These are phyloP conservation scores for Kentomonas sorsogonicus DNA, from an alignment of 208 protist genomes.

Conservation along the genomic window DNA sequence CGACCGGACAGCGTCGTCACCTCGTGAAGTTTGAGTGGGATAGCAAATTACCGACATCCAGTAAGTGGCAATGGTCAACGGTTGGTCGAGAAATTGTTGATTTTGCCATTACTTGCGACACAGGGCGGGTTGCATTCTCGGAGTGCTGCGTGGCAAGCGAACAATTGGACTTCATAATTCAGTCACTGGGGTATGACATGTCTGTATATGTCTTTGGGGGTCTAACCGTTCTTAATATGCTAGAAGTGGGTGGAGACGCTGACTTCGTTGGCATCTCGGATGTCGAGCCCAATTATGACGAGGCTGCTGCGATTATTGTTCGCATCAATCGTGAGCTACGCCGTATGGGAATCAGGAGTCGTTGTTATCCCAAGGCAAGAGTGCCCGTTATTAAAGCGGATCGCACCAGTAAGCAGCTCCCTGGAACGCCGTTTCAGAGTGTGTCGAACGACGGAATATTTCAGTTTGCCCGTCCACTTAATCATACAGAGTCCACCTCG, in stretches of 20 bases:
- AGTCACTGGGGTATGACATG: slow-evolving; percentile 81
- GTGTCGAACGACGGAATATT: slow-evolving; percentile 73
- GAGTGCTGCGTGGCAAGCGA: slow-evolving; percentile 70
- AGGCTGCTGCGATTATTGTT: slow-evolving; percentile 69
- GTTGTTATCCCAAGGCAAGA: slow-evolving; percentile 62
- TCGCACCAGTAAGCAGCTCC: slow-evolving; percentile 63
- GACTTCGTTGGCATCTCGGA: slow-evolving; percentile 87
- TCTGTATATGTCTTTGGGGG: slow-evolving; percentile 87
- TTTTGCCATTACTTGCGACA: slow-evolving; percentile 60
- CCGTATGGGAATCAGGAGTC: slow-evolving; percentile 63
- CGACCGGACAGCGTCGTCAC: too few relatives aligned
- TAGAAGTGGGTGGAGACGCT: slow-evolving; percentile 83
- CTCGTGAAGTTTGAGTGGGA: slow-evolving; percentile 71
- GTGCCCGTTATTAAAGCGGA: slow-evolving; percentile 85
- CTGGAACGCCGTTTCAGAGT: slow-evolving; percentile 69
- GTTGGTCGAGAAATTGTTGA: slow-evolving; percentile 60
- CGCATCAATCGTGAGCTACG: slow-evolving; percentile 62
- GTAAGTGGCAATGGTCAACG: slow-evolving; percentile 35
- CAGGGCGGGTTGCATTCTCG: slow-evolving; percentile 72
- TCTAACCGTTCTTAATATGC: slow-evolving; percentile 61
- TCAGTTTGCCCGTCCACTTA: slow-evolving; percentile 67
- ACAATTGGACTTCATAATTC: slow-evolving; percentile 74
- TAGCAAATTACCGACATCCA: slow-evolving; percentile 28
- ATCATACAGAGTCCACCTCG: slow-evolving; percentile 26
- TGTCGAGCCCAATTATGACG: slow-evolving; percentile 73